phyloP scores from a whole-genome alignment of 495 filamentous ascomycete species.

The Trichocladium uniseriatum region DNA sequence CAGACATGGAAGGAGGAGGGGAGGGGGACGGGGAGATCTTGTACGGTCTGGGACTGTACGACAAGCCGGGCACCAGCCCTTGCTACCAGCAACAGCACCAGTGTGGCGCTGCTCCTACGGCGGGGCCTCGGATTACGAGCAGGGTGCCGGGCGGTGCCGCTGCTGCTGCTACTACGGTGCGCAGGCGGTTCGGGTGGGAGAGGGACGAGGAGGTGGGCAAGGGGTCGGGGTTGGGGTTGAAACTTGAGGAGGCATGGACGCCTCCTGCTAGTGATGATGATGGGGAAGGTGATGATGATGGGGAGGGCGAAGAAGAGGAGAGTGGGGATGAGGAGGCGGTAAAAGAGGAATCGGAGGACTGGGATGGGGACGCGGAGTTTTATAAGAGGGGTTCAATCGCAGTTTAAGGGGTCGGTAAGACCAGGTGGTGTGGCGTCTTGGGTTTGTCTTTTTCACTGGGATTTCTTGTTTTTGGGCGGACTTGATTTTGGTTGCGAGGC shows the following conservation, averaged over 20 bases:
- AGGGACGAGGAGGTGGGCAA: constrained; percentile 41
- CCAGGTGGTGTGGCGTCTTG: too few species aligned
- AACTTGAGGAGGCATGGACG: constrained; percentile 75
- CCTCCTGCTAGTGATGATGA: constrained; percentile 55
- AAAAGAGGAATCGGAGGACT: constrained; percentile 1
- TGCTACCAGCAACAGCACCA: too few species aligned
- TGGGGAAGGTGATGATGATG: constrained; percentile 43
- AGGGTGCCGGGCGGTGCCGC: constrained; percentile 27
- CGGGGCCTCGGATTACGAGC: too few species aligned
- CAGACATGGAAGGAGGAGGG: not conserved
- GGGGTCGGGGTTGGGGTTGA: constrained; percentile 63
- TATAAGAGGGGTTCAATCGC: too few species aligned
- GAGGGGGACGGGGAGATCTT: constrained; percentile 57
- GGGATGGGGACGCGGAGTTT: not conserved
- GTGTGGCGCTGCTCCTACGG: too few species aligned
- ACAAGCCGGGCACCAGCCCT: constrained; percentile 38
- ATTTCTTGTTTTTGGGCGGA: too few species aligned
- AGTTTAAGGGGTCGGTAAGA: too few species aligned
- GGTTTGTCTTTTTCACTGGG: not conserved
- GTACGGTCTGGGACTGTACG: constrained; percentile 78
- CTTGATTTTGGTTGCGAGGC: too few species aligned
- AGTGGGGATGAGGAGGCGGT: not conserved
- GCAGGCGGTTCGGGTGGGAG: too few species aligned
- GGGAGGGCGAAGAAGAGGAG: constrained; percentile 23
- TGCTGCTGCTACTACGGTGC: constrained; percentile 24